These are phyloP conservation scores for Tricholoma matsutake DNA, from an alignment of 768 basidiomycete species.

Conservation along the genomic window DNA sequence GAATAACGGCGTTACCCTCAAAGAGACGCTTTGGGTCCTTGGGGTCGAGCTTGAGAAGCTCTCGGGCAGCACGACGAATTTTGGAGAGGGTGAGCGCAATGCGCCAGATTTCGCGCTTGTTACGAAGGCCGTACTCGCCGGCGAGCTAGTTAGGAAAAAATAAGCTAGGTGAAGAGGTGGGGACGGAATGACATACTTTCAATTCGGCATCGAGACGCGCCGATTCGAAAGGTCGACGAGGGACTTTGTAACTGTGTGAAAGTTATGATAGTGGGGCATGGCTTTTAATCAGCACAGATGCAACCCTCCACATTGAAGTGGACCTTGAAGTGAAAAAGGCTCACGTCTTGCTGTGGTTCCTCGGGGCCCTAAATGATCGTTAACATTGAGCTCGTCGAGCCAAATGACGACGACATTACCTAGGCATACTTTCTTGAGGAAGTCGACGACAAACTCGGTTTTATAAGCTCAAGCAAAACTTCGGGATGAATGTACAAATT, in stretches of 20 bases:
- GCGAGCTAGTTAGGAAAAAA: conserved; percentile 67
- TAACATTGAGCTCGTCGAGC: conserved; percentile 24
- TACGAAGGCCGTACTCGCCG: conserved; percentile 99
- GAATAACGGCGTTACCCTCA: conserved; percentile 96
- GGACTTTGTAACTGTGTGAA: conserved; percentile 90
- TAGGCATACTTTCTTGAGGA: conserved; percentile 78
- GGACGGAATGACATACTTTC: conserved; percentile 59
- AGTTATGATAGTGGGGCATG: conserved; percentile 62
- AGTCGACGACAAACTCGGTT: conserved; percentile 33
- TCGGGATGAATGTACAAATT: conserved; percentile 28
- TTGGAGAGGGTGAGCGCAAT: conserved; percentile 97
- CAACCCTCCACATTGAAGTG: conserved; percentile 65
- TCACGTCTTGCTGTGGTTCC: conserved; percentile 95
- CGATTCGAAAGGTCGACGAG: conserved; percentile 93
- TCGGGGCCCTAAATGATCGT: conserved; percentile 66
- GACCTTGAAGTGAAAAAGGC: conserved; percentile 60
- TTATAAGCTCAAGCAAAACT: conserved; percentile 21
- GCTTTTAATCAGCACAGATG: conserved; percentile 60
- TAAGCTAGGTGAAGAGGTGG: neutral
- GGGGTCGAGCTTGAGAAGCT: conserved; percentile 99
- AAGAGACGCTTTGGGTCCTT: conserved; percentile 99
- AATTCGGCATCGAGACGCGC: conserved; percentile 99
- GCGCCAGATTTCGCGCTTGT: conserved; percentile 99
- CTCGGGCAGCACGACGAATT: conserved; percentile 99
- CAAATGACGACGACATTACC: conserved; percentile 47